These are phyloP conservation scores for Gynochthodes officinalis DNA, from an alignment of 257 asterid species.

Conservation along the genomic window DNA sequence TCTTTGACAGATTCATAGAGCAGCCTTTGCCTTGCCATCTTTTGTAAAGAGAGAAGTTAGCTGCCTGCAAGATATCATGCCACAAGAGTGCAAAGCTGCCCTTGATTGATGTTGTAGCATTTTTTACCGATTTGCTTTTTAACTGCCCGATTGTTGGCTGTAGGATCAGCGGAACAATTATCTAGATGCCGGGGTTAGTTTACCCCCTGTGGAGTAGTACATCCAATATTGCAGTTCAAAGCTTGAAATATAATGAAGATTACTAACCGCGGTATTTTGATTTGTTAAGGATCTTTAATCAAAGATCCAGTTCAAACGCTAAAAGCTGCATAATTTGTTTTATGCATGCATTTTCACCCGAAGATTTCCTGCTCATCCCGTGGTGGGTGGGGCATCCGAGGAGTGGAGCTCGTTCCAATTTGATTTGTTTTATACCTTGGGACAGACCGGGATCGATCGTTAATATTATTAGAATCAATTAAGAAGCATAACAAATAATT, in stretches of 20 bases:
- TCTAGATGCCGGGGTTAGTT: neutral
- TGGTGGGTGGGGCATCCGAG: too few species aligned
- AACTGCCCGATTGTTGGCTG: neutral
- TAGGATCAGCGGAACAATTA: neutral
- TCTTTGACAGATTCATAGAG: constrained; percentile 68
- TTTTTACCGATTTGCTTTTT: neutral
- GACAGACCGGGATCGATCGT: too few species aligned
- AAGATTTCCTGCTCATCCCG: too few species aligned
- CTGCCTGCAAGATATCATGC: constrained; percentile 41
- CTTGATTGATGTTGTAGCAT: neutral
- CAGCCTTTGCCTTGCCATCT: constrained; percentile 87
- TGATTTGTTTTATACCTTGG: too few species aligned
- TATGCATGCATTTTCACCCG: neutral
- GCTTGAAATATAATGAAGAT: neutral
- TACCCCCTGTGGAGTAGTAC: neutral
- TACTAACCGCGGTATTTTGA: neutral
- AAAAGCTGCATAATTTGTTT: too few species aligned
- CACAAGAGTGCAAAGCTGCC: constrained; percentile 6
- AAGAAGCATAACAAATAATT: too few species aligned
- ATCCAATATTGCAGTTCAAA: neutral
- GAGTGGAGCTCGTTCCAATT: too few species aligned
- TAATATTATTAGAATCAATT: too few species aligned
- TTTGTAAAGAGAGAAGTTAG: constrained; percentile 81
- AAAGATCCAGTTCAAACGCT: too few species aligned
- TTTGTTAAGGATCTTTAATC: neutral